These are phyloP conservation scores for Calonectria crousiana DNA, from an alignment of 2,329 filamentous ascomycete species.

Conservation along the genomic window DNA sequence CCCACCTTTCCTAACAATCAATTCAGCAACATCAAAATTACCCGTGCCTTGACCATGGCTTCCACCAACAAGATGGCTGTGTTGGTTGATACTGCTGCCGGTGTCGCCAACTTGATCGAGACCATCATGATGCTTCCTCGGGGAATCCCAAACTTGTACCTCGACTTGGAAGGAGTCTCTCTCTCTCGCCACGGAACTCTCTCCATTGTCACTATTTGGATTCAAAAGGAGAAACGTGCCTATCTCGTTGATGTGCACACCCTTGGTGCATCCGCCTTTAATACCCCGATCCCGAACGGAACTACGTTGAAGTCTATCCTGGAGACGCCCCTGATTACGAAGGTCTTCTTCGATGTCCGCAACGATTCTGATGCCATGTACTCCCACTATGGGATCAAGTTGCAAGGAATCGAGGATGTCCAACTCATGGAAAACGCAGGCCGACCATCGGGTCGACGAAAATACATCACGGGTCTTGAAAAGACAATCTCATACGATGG, in stretches of 20 bases:
- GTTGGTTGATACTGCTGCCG: neutral
- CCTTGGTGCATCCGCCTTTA: neutral
- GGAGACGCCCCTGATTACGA: slow-evolving; percentile 40
- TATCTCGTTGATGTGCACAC: slow-evolving; percentile 24
- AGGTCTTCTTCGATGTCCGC: slow-evolving; percentile 70
- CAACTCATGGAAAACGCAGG: slow-evolving; percentile 67
- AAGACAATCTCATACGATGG: slow-evolving; percentile 6
- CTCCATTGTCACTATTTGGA: slow-evolving; percentile 19
- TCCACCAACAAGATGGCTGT: neutral
- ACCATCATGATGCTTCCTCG: neutral
- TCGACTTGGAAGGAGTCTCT: slow-evolving; percentile 20
- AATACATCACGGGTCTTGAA: slow-evolving; percentile 11
- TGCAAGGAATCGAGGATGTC: slow-evolving; percentile 62
- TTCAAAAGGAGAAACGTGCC: neutral
- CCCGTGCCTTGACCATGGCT: neutral
- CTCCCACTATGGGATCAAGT: slow-evolving; percentile 54
- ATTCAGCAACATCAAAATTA: neutral
- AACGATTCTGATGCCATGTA: slow-evolving; percentile 69
- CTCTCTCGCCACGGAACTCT: slow-evolving; percentile 14
- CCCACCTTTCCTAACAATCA: neutral
- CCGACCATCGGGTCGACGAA: neutral
- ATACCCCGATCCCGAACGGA: neutral
- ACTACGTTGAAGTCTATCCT: slow-evolving; percentile 12
- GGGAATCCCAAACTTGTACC: neutral
- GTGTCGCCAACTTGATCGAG: neutral